phyloP scores from a whole-genome alignment of 2,329 filamentous ascomycete species.

The Sclerotinia glacialis region DNA sequence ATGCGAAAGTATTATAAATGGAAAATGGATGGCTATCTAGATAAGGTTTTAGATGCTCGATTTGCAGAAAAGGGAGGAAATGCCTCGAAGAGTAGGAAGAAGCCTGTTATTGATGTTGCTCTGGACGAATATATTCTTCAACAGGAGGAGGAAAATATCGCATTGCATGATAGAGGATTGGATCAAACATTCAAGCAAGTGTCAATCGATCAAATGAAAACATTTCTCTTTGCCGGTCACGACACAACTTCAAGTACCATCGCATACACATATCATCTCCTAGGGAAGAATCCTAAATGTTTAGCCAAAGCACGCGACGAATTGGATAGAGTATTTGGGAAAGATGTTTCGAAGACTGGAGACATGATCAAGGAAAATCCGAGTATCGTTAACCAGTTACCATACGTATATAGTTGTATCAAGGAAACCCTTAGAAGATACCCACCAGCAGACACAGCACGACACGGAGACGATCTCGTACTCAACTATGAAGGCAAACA shows the following conservation, averaged over 20 bases:
- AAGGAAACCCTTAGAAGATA: constrained; percentile 32
- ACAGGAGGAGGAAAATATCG: constrained; percentile 21
- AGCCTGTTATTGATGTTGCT: constrained; percentile 30
- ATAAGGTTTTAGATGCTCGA: constrained; percentile 29
- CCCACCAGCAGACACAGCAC: constrained; percentile 27
- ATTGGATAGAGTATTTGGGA: constrained; percentile 31
- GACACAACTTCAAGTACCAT: constrained; percentile 33
- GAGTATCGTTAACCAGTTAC: constrained; percentile 27
- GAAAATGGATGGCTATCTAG: constrained; percentile 32
- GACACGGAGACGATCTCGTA: constrained; percentile 24
- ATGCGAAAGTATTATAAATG: constrained; percentile 29
- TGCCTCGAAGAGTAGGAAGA: constrained; percentile 18
- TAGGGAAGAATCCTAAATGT: constrained; percentile 27
- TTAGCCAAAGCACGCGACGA: constrained; percentile 29
- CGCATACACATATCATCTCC: constrained; percentile 28
- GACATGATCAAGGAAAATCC: constrained; percentile 25
- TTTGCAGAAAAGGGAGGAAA: constrained; percentile 22
- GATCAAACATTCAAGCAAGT: constrained; percentile 28
- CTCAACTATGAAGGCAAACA: constrained; percentile 13
- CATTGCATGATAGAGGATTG: constrained; percentile 19
- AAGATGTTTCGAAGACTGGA: constrained; percentile 22
- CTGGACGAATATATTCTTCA: constrained; percentile 30
- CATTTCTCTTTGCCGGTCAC: constrained; percentile 32
- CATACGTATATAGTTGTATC: constrained; percentile 30
- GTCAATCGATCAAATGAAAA: constrained; percentile 27